Evolutionary conservation across 2,329 filamentous ascomycete genomes (phyloP).

Genomic region (Alternaria brassicae): DNA sequence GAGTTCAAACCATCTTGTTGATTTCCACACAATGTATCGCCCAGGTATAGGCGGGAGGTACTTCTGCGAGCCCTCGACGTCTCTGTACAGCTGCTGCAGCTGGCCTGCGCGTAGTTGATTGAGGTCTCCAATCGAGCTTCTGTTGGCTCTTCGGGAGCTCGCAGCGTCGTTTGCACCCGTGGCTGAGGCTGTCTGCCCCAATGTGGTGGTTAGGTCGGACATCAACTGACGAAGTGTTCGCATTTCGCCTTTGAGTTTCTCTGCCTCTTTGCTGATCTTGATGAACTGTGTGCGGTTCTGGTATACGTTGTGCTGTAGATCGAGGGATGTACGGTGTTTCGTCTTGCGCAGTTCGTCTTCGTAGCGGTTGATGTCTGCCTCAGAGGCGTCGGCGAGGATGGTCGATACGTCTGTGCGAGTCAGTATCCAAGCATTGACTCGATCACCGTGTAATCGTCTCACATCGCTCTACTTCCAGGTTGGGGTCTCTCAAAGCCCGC

Average conservation of each 20-base stretch:
- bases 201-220: slow-evolving; percentile 75
- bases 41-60: slow-evolving; percentile 89
- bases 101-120: slow-evolving; percentile 73
- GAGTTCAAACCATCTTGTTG: slow-evolving; percentile 91
- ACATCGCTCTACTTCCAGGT: slow-evolving; percentile 81
- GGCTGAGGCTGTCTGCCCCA: slow-evolving; percentile 56
- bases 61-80: slow-evolving; percentile 97
- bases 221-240: slow-evolving; percentile 86
- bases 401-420: slow-evolving; percentile 64
- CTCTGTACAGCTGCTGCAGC: slow-evolving; percentile 87
- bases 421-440: slow-evolving; percentile 7
- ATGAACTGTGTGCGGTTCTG: slow-evolving; percentile 98
- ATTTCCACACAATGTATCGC: slow-evolving; percentile 94
- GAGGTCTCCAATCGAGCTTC: slow-evolving; percentile 83
- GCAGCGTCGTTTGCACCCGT: slow-evolving; percentile 48
- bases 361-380: slow-evolving; percentile 84
- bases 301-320: slow-evolving; percentile 93
- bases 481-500: slow-evolving; percentile 79
- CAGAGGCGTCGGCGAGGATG: slow-evolving; percentile 82
- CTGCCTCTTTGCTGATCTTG: slow-evolving; percentile 98
- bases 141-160: slow-evolving; percentile 67
- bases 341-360: slow-evolving; percentile 77
- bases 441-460: slow-evolving; percentile 40
- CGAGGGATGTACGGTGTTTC: slow-evolving; percentile 77
- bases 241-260: slow-evolving; percentile 98